Conservation (phyloP, 306 rosid species). For the Cicer cuneatum region DNA sequence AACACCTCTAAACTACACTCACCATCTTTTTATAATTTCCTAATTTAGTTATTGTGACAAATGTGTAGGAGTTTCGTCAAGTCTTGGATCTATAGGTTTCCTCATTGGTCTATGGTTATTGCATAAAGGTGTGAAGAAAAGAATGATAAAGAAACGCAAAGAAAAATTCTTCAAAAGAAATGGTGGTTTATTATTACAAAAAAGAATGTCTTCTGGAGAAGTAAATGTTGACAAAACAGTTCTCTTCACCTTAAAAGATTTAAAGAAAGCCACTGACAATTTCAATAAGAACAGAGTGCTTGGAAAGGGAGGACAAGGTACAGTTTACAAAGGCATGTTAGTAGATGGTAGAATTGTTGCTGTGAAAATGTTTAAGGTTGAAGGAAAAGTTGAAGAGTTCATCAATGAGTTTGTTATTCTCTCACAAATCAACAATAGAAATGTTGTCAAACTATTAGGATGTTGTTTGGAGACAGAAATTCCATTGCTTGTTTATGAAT, state of each 20-base stretch:
- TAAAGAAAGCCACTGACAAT: constrained; percentile 48
- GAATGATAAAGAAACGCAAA: constrained; percentile 24
- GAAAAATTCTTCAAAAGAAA: constrained; percentile 48
- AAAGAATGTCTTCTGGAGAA: constrained; percentile 38
- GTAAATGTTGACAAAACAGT: constrained; percentile 33
- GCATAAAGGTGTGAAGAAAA: constrained; percentile 26
- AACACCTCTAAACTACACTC: background rate
- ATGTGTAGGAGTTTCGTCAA: constrained; percentile 44
- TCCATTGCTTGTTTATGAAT: constrained; percentile 49
- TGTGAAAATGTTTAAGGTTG: constrained; percentile 41
- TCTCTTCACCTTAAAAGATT: constrained; percentile 40
- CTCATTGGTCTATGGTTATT: constrained; percentile 36
- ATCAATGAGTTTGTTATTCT: constrained; percentile 48
- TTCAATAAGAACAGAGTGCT: constrained; percentile 46
- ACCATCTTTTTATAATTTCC: background rate
- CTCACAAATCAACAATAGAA: constrained; percentile 50
- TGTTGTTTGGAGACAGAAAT: constrained; percentile 48
- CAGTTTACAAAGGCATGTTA: constrained; percentile 52
- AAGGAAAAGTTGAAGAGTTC: constrained; percentile 50
- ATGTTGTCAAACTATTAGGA: constrained; percentile 48
- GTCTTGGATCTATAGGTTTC: constrained; percentile 43
- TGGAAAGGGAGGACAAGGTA: constrained; percentile 58
- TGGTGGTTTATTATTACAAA: constrained; percentile 48
- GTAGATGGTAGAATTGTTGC: constrained; percentile 48
- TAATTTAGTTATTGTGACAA: background rate